Evolutionary conservation across 2,329 filamentous ascomycete species (phyloP), one percentile per base, ranked within the genome.

Genomic region (Neocatenulostroma microsporum): DNA sequence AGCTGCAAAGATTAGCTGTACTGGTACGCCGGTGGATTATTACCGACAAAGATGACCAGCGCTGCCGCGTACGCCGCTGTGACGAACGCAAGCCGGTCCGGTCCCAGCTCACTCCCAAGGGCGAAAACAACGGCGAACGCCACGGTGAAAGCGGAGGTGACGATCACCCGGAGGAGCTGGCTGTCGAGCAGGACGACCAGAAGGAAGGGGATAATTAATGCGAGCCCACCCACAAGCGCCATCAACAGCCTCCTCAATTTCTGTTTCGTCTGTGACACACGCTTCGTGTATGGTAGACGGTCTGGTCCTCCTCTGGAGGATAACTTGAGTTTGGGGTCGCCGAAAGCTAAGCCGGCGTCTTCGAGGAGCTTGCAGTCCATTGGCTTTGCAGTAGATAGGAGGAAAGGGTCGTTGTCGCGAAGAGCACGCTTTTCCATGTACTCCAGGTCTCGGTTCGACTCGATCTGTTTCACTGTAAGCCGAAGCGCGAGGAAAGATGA

Each of bases 281-380:
- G 29, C 21, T 40, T 37, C 14, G 29, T 37, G 24, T 30, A 37
- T 13, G 13, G 23, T 9, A 43, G 21, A 11, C 33, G 12, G 27
- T 36, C 37, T 13, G 34, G 34, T 12, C 13, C 10, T 13, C n/a
- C 6, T 19, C n/a, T 19, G 6, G 21, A 17, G 8, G 20, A 5
- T 21, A 26, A 17, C 20, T 42, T 39, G n/a, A n/a, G n/a, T 20
- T 36, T 36, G 7, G 37, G 29, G 15, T 43, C 40, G 20, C 40
- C 30, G 12, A 29, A 37, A 1, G 42, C 44, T 6, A 50, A 36
- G 25, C 44, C 43, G 20, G 37, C 44, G 28, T 50, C 47, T 26
- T 50, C 47, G 13, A 50, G 42, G 14, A 50, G 43, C 29, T 42
- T 39, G 26, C 44, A 30, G 21, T 47, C 37, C 24, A 50, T 24